phyloP scores from a whole-genome alignment of 164 flowering plant genomes.

The Pachysandra terminalis region DNA sequence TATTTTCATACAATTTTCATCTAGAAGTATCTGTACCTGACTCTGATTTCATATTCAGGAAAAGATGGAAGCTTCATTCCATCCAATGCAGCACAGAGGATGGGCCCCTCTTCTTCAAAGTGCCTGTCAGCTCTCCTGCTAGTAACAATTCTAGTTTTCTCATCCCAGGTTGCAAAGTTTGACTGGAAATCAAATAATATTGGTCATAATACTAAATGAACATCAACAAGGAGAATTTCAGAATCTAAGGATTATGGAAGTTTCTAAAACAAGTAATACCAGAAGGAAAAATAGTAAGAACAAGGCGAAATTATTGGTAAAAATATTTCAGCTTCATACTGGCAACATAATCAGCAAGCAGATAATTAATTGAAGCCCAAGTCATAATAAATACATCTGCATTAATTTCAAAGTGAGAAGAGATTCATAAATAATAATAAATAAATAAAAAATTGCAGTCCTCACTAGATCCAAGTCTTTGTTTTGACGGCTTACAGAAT shows the following conservation, averaged over 20 bases:
- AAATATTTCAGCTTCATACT: not conserved
- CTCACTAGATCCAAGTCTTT: too few relatives aligned
- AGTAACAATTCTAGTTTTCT: slow-evolving; percentile 72
- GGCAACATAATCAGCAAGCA: not conserved
- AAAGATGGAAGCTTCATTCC: slow-evolving; percentile 90
- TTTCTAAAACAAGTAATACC: not conserved
- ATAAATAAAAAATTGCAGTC: too few relatives aligned
- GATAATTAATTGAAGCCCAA: not conserved
- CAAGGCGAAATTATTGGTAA: not conserved
- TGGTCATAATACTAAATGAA: slow-evolving; percentile 7
- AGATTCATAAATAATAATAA: too few relatives aligned
- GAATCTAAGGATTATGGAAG: not conserved
- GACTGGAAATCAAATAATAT: slow-evolving; percentile 44
- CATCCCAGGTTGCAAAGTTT: slow-evolving; percentile 91
- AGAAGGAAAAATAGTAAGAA: not conserved
- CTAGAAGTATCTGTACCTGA: slow-evolving; percentile 50
- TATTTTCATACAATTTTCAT: not conserved
- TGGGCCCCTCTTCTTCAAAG: slow-evolving; percentile 97
- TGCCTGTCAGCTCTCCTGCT: slow-evolving; percentile 97
- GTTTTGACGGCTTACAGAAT: too few relatives aligned
- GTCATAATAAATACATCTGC: not conserved
- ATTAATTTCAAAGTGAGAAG: too few relatives aligned
- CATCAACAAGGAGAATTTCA: not conserved
- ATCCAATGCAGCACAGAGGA: slow-evolving; percentile 91
- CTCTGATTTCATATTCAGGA: slow-evolving; percentile 92